Conservation (phyloP, 805 yeast species). For the Ogataea nonfermentans region DNA sequence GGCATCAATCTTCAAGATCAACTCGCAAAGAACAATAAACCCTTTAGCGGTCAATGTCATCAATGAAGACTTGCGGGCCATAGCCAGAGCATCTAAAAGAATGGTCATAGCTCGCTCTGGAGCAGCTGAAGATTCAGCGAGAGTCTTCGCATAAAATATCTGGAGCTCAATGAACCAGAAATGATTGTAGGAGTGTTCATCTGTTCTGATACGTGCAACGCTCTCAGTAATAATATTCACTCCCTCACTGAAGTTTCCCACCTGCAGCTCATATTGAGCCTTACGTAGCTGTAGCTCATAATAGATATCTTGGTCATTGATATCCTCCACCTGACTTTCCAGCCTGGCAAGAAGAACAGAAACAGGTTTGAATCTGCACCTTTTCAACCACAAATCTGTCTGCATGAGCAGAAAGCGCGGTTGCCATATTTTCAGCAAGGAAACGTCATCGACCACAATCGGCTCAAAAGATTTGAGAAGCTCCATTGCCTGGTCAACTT, state of each 20-base stretch:
- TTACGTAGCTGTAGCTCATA: conserved; percentile 30
- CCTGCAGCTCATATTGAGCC: conserved; percentile 21
- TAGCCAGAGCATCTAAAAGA: conserved; percentile 47
- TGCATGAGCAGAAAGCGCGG: conserved; percentile 40
- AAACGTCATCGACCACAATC: conserved; percentile 30
- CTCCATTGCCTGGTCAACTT: conserved; percentile 39
- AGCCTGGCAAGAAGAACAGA: conserved; percentile 34
- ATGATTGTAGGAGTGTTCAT: conserved; percentile 34
- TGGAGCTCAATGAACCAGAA: conserved; percentile 47
- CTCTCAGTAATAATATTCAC: conserved; percentile 22
- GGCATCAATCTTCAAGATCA: conserved; percentile 40
- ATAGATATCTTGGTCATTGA: conserved; percentile 32
- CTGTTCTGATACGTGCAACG: conserved; percentile 22
- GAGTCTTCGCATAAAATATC: conserved; percentile 44
- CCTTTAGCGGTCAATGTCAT: conserved; percentile 46
- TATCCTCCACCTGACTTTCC: conserved; percentile 32
- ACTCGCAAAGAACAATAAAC: conserved; percentile 42
- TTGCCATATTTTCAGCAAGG: conserved; percentile 43
- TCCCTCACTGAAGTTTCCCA: conserved; percentile 26
- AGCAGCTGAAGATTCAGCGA: conserved; percentile 38
- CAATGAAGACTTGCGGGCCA: conserved; percentile 47
- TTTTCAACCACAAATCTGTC: conserved; percentile 37
- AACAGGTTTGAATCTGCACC: conserved; percentile 38
- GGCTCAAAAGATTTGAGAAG: conserved; percentile 35
- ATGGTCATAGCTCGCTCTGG: conserved; percentile 51